Base-by-base conservation (phyloP, 805 yeast genomes). In the Saturnispora saitoi region DNA sequence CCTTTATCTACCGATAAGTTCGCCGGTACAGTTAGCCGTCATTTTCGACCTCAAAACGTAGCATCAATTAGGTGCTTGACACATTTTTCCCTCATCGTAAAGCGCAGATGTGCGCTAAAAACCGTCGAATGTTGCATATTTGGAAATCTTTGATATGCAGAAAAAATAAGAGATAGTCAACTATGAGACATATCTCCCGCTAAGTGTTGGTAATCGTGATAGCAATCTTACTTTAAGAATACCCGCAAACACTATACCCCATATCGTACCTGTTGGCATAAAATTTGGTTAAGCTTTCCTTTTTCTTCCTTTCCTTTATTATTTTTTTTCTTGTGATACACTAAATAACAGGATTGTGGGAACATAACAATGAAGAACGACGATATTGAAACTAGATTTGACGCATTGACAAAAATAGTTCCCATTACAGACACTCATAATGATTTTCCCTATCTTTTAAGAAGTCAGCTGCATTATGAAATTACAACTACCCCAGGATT, bases 351-450 rank as follows among this genome's bases (percentile, higher is more conserved):
- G 22, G 9, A 14, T 9, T 15, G 8, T 12, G 36, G 14, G 6
- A 5, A 34, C n/a, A 28, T 15, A 3, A 24, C 20, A 1, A 56
- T 55, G 57, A 48, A 53, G 1, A 37, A 45, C 9, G 42, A 48
- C 9, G 39, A 46, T 3, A 55, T 57, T 29, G 56, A 54, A 2
- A 38, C 46, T 6, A 38, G 54, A 15, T 60, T 60, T 30, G 54
- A 54, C n/a, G 24, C 32, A 15, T 48, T 62, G 3, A 28, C 43
- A 15, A 49, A 56, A 31, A 48, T 30, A 4, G 49, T 51, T 4
- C 79, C 80, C 1, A 62, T 76, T 3, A 67, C 71, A 3, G 81
- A 76, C 54, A 70, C 77, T 1, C 81, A 76, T 54, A 76, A 76
- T 50, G 80, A 76, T 54, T 70, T 76, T 52, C 78, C 80, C 4